These are phyloP conservation scores for Dioscorea dumetorum DNA, from an alignment of 106 monocot species.

Conservation along the genomic window DNA sequence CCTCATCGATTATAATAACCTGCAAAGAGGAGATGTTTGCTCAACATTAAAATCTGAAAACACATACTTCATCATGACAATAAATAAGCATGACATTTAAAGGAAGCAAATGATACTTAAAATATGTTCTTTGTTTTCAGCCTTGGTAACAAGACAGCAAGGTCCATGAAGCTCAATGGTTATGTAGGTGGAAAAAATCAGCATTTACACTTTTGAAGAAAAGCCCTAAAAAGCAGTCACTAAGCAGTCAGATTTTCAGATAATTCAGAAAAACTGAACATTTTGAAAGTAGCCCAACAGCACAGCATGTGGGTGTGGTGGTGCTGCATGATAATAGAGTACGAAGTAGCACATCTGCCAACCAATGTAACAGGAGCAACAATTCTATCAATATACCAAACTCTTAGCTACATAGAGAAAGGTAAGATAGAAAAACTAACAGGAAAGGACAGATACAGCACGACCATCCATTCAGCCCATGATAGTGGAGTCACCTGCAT, in stretches of 20 bases:
- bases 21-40: conserved; percentile 14
- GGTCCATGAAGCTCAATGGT: too few relatives aligned
- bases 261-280: too few relatives aligned
- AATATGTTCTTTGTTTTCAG: too few relatives aligned
- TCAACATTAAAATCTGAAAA: not conserved
- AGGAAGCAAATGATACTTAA: too few relatives aligned
- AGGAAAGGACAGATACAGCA: conserved; percentile 91
- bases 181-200: too few relatives aligned
- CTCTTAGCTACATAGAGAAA: not conserved
- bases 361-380: not conserved
- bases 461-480: conserved; percentile 80
- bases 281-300: too few relatives aligned
- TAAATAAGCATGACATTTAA: not conserved
- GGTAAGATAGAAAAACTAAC: conserved; percentile 39
- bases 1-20: conserved; percentile 94
- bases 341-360: not conserved
- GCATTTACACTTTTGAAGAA: too few relatives aligned
- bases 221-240: too few relatives aligned
- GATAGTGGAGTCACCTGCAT: conserved; percentile 91
- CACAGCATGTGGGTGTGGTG: too few relatives aligned
- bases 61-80: not conserved
- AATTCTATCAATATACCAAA: not conserved
- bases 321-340: too few relatives aligned
- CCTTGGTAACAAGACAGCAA: too few relatives aligned
- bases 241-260: too few relatives aligned